Evolutionary conservation across 108 stramenopile species (phyloP).

Genomic region (Bacterosira constricta): DNA sequence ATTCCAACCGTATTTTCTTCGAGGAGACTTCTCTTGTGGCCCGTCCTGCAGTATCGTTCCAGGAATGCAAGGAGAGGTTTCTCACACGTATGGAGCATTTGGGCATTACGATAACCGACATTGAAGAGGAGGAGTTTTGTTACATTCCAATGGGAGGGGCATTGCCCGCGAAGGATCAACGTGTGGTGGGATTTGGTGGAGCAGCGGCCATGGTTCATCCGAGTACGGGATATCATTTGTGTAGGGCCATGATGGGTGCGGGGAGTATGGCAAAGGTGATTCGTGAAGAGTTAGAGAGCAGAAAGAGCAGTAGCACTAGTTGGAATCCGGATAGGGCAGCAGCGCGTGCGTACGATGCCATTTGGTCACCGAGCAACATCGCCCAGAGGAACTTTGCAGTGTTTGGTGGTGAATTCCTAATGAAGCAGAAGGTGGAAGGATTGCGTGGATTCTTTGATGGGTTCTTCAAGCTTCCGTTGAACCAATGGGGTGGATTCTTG

Average conservation of each 20-base stretch:
- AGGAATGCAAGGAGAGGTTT: slow-evolving; percentile 92
- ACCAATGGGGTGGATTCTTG: slow-evolving; percentile 94
- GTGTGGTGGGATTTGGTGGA: slow-evolving; percentile 90
- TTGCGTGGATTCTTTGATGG: slow-evolving; percentile 96
- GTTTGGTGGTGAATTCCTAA: slow-evolving; percentile 96
- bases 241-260: slow-evolving; percentile 77
- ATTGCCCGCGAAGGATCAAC: slow-evolving; percentile 84
- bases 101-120: slow-evolving; percentile 80
- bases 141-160: slow-evolving; percentile 97
- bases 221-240: slow-evolving; percentile 91
- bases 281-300: slow-evolving; percentile 37
- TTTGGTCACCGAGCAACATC: slow-evolving; percentile 89
- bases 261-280: slow-evolving; percentile 78
- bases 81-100: slow-evolving; percentile 78
- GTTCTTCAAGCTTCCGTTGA: slow-evolving; percentile 88
- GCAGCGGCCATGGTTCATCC: slow-evolving; percentile 94
- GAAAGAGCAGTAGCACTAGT: background rate
- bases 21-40: slow-evolving; percentile 96
- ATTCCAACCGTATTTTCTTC: slow-evolving; percentile 81
- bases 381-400: slow-evolving; percentile 93
- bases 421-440: slow-evolving; percentile 90
- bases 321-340: slow-evolving; percentile 82
- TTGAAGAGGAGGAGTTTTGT: slow-evolving; percentile 95
- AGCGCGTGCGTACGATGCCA: slow-evolving; percentile 82
- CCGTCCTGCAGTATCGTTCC: slow-evolving; percentile 85